Evolutionary conservation across 768 basidiomycete species (phyloP), one percentile per base, ranked within the genome.

Genomic region (Tubosaeta sp.): DNA sequence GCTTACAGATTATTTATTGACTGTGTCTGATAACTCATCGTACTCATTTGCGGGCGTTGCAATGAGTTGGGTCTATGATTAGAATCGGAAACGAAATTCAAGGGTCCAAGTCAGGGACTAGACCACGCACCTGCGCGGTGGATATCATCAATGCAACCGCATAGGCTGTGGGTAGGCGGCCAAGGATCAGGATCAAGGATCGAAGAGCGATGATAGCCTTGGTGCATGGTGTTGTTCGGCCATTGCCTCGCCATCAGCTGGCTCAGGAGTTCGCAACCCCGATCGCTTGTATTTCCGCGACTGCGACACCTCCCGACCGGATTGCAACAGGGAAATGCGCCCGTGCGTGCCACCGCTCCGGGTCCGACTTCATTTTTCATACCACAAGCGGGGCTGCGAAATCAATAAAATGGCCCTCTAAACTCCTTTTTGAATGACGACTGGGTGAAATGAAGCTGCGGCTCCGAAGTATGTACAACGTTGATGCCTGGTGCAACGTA

Each of bases 281-380:
- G 43, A 60, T 60, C 41, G 12, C 13, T 33, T 33, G 26, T 45
- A 46, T 46, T 49, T 53, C 51, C 43, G 46, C 19, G 35, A 29
- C 41, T 46, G 48, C 43, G 50, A 43, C 43, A 46, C 46, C 43
- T 16, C 46, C 50, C 43, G 61, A 51, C 44, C 32, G 48, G 25
- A 43, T 41, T 17, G 39, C 47, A 50, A 45, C 51, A 10, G 56
- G 45, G 32, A 46, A 25, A n/a, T 54, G 50, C 16, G 39, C 29
- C 43, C 49, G 48, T 53, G 54, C 50, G 37, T 51, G 42, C 39
- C 50, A 48, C 22, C 41, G 45, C 35, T 42, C 35, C 59, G 52
- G 52, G 27, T 27, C 59, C 61, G 60, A 63, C 46, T 43, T 46
- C 59, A 11, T 60, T 47, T 63, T 50, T 22, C n/a, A n/a, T 32